Evolutionary conservation across 2,329 filamentous ascomycete genomes (phyloP).

Genomic region (Pseudocercospora cruenta): DNA sequence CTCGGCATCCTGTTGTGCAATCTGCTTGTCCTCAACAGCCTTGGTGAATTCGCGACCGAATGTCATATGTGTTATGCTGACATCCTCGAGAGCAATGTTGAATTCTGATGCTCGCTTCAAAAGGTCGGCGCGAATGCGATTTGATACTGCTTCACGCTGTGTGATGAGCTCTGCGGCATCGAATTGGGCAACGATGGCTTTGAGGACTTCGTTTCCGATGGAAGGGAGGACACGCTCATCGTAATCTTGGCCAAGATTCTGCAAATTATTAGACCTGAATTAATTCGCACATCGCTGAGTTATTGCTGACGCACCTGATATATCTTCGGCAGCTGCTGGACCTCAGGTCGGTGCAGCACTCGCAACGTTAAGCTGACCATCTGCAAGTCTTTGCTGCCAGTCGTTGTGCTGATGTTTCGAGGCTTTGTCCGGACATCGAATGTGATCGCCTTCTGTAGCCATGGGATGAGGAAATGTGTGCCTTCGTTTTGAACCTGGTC

Average conservation of each 20-base stretch:
- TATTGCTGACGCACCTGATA: constrained; percentile 75
- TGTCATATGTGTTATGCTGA: constrained; percentile 99
- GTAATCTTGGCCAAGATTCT: constrained; percentile 98
- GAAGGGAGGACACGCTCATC: constrained; percentile 68
- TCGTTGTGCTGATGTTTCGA: constrained; percentile 95
- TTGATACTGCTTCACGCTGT: constrained; percentile 93
- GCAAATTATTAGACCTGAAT: not conserved
- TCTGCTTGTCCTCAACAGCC: constrained; percentile 99
- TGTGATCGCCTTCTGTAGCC: constrained; percentile 91
- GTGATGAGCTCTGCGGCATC: constrained; percentile 75
- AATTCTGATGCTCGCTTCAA: constrained; percentile 93
- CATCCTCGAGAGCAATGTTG: constrained; percentile 98
- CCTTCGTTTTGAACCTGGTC: constrained; percentile 92
- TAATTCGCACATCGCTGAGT: not conserved
- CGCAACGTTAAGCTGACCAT: constrained; percentile 98
- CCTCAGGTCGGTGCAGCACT: constrained; percentile 92
- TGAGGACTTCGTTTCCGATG: constrained; percentile 60
- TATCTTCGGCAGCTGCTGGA: constrained; percentile 90
- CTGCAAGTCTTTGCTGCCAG: constrained; percentile 97
- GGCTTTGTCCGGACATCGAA: constrained; percentile 98
- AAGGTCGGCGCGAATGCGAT: constrained; percentile 90
- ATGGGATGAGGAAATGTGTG: constrained; percentile 93
- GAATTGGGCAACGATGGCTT: constrained; percentile 59
- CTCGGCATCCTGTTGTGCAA: constrained; percentile 98
- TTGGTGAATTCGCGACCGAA: constrained; percentile 99